Percentiles rank a stretch among this genome's conserved stretches.
phyloP scores from a whole-genome alignment of 345 rosid species.

The Brassica incana region DNA sequence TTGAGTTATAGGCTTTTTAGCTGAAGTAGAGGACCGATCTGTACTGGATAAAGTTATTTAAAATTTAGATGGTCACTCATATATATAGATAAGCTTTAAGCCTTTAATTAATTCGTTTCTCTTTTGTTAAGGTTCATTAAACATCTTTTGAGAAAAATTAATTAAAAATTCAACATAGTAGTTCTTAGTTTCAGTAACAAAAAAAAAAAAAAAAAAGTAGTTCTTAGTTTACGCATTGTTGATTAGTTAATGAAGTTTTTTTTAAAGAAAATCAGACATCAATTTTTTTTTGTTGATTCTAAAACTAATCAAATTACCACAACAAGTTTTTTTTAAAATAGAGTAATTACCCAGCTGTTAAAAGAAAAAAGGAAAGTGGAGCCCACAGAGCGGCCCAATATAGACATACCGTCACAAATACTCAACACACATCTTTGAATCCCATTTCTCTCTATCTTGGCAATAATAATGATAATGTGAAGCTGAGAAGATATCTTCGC shows the following conservation, averaged over 20 bases:
- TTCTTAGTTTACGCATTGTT: not conserved
- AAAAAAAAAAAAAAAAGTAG: not conserved
- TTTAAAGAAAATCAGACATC: not conserved
- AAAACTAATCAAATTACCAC: not conserved
- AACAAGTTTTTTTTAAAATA: not conserved
- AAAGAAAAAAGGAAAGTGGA: too few relatives aligned
- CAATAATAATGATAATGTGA: conserved; percentile 32
- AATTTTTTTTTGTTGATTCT: too few relatives aligned
- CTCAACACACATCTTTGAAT: conserved; percentile 33
- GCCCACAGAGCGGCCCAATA: too few relatives aligned
- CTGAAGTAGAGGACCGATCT: not conserved
- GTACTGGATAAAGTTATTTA: not conserved
- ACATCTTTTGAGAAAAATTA: not conserved
- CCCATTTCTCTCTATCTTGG: conserved; percentile 22
- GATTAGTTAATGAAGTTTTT: not conserved
- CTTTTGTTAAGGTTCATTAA: not conserved
- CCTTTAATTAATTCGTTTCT: too few relatives aligned
- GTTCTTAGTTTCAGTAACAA: not conserved
- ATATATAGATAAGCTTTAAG: not conserved
- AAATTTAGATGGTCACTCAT: conserved; percentile 7
- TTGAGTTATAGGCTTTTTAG: too few relatives aligned
- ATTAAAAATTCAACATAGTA: not conserved
- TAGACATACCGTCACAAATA: not conserved
- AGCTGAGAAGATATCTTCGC: conserved; percentile 30
- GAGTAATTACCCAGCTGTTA: too few relatives aligned